Conservation (phyloP, 805 yeast genomes). For the Zygoascus tannicola region DNA sequence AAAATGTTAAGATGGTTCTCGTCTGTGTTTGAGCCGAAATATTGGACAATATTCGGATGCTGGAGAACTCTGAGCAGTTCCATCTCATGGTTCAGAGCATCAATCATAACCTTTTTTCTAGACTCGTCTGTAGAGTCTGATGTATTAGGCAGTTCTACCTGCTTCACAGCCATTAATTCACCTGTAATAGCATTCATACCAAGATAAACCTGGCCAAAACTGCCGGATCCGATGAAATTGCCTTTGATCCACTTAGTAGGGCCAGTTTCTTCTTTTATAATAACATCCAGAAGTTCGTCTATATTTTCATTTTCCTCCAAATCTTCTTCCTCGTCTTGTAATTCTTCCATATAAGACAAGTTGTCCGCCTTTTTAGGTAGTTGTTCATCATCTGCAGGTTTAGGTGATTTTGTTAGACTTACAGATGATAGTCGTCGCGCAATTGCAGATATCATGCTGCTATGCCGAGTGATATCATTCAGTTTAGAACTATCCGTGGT, state of each 20-base stretch:
- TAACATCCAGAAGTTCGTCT: constrained; percentile 17
- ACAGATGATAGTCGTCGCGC: constrained; percentile 3
- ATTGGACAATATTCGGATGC: constrained; percentile 88
- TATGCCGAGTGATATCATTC: background rate
- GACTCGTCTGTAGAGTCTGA: constrained; percentile 27
- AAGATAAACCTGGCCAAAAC: constrained; percentile 86
- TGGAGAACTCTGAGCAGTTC: constrained; percentile 62
- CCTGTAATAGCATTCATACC: constrained; percentile 92
- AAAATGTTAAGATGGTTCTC: constrained; percentile 68
- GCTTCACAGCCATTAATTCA: constrained; percentile 94
- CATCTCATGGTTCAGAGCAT: constrained; percentile 74
- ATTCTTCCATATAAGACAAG: constrained; percentile 1
- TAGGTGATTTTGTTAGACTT: background rate
- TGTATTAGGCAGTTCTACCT: constrained; percentile 56
- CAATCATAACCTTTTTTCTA: constrained; percentile 50
- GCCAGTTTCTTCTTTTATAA: constrained; percentile 37
- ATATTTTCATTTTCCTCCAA: constrained; percentile 7
- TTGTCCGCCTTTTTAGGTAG: background rate
- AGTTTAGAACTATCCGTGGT: background rate
- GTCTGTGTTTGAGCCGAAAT: constrained; percentile 79
- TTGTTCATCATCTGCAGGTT: background rate
- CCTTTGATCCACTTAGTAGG: constrained; percentile 90
- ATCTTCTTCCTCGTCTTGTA: constrained; percentile 8
- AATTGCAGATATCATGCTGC: constrained; percentile 5
- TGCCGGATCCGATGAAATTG: constrained; percentile 86